A percentile compares a stretch with the other conserved stretches of the same genome.
Evolutionary conservation across 192 early-diverging fungal genomes (phyloP).

Genomic region (Coemansia umbellata): DNA sequence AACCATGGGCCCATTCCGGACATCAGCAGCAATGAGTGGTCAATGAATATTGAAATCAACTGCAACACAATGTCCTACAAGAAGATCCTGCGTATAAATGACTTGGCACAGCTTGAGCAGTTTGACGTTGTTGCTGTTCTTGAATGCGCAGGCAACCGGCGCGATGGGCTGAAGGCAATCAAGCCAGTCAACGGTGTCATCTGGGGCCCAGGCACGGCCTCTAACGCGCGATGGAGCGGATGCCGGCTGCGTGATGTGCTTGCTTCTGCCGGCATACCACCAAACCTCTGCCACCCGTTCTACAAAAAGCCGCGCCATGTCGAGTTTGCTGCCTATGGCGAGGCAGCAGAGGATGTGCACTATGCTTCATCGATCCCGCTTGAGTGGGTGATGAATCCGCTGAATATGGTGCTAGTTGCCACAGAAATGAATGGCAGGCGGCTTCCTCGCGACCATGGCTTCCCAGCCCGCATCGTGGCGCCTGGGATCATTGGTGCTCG

Average conservation of each 20-base stretch:
- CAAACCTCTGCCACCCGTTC: slow-evolving; percentile 47
- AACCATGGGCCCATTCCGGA: slow-evolving; percentile 88
- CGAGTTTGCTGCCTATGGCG: slow-evolving; percentile 63
- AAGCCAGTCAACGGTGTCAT: slow-evolving; percentile 77
- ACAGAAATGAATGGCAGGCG: slow-evolving; percentile 73
- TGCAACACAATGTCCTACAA: slow-evolving; percentile 12
- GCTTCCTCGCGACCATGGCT: slow-evolving; percentile 81
- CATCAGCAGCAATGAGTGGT: slow-evolving; percentile 56
- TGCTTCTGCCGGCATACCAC: slow-evolving; percentile 54
- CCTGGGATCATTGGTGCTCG: slow-evolving; percentile 88
- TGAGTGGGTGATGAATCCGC: slow-evolving; percentile 61
- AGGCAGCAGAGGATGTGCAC: slow-evolving; percentile 63
- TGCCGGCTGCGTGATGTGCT: slow-evolving; percentile 74
- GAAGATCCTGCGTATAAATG: slow-evolving; percentile 45
- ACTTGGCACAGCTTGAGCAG: slow-evolving; percentile 56
- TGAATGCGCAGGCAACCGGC: slow-evolving; percentile 85
- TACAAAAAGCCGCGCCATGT: slow-evolving; percentile 53
- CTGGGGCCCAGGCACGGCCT: slow-evolving; percentile 75
- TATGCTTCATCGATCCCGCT: slow-evolving; percentile 76
- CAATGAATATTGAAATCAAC: slow-evolving; percentile 55
- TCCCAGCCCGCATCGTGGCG: slow-evolving; percentile 80
- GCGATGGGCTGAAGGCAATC: slow-evolving; percentile 71
- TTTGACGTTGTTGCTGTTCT: slow-evolving; percentile 60
- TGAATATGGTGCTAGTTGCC: slow-evolving; percentile 71
- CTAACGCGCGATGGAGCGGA: slow-evolving; percentile 78